Conservation (phyloP, 129 eudicot species). For the Tanacetum coccineum region DNA sequence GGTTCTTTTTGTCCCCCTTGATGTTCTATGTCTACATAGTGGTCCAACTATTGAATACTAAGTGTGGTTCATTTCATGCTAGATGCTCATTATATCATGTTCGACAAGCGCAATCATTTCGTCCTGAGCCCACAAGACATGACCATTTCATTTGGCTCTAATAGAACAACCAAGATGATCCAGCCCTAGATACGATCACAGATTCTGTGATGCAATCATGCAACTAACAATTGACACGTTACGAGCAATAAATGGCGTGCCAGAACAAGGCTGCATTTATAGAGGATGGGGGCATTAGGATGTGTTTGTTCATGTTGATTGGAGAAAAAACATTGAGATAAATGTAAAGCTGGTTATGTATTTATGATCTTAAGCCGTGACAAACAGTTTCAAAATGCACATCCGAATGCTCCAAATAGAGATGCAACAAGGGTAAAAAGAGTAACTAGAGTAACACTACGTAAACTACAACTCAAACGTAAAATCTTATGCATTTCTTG, state of each 20-base stretch:
- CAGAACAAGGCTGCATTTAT: neutral
- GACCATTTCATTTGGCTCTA: conserved; percentile 5
- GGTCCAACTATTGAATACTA: conserved; percentile 20
- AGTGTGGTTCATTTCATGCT: conserved; percentile 2
- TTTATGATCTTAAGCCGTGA: neutral
- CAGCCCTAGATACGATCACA: conserved; percentile 20
- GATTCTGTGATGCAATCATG: conserved; percentile 16
- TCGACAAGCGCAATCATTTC: conserved; percentile 14
- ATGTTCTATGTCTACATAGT: conserved; percentile 29
- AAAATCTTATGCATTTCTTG: neutral
- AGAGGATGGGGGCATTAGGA: neutral
- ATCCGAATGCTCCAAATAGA: neutral
- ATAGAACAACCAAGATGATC: conserved; percentile 14
- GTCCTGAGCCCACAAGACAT: conserved; percentile 17
- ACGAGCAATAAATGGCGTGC: conserved; percentile 10
- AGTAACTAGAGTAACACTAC: neutral
- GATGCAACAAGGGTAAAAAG: neutral
- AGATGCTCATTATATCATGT: conserved; percentile 18
- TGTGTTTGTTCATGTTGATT: neutral
- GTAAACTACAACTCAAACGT: neutral
- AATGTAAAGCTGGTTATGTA: neutral
- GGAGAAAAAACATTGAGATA: neutral
- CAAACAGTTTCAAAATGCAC: neutral
- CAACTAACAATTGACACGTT: neutral
- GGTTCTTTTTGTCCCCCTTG: conserved; percentile 28